Percentiles rank a stretch among this genome's conserved stretches.
These are phyloP conservation scores for Plasmodium malariae DNA, from an alignment of 169 alveolate genomes.

Conservation along the genomic window DNA sequence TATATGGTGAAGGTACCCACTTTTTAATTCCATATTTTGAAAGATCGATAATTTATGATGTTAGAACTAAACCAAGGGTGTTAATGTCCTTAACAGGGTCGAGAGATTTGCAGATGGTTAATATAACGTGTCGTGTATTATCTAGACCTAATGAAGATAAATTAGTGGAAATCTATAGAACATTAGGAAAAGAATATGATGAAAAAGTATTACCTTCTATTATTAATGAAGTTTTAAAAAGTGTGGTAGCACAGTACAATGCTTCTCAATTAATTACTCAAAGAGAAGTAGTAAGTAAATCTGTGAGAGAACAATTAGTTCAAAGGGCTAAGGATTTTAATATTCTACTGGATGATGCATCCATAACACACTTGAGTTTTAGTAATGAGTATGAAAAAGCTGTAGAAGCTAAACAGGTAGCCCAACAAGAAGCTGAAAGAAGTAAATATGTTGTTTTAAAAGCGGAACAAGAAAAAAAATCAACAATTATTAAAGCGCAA, in stretches of 20 bases:
- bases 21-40: constrained; percentile 96
- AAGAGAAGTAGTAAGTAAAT: constrained; percentile 94
- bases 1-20: constrained; percentile 97
- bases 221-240: constrained; percentile 96
- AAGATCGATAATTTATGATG: constrained; percentile 95
- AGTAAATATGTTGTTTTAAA: constrained; percentile 95
- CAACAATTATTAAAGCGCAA: constrained; percentile 96
- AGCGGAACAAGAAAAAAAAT: constrained; percentile 96
- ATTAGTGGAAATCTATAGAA: constrained; percentile 89
- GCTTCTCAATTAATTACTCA: constrained; percentile 96
- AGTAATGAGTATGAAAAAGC: constrained; percentile 95
- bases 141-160: constrained; percentile 93
- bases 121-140: constrained; percentile 94
- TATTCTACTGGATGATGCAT: constrained; percentile 96
- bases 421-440: constrained; percentile 98
- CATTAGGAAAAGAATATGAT: constrained; percentile 95
- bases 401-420: constrained; percentile 98
- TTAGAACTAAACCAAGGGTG: constrained; percentile 94
- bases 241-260: constrained; percentile 97
- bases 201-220: constrained; percentile 97
- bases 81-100: constrained; percentile 96
- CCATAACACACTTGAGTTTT: constrained; percentile 94
- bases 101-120: constrained; percentile 83
- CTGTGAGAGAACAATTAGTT: constrained; percentile 93
- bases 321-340: constrained; percentile 96